Percentiles rank a stretch among this genome's conserved stretches.
These are phyloP conservation scores for Spinacia oleracea DNA, from an alignment of 179 eudicot genomes.

Conservation along the genomic window DNA sequence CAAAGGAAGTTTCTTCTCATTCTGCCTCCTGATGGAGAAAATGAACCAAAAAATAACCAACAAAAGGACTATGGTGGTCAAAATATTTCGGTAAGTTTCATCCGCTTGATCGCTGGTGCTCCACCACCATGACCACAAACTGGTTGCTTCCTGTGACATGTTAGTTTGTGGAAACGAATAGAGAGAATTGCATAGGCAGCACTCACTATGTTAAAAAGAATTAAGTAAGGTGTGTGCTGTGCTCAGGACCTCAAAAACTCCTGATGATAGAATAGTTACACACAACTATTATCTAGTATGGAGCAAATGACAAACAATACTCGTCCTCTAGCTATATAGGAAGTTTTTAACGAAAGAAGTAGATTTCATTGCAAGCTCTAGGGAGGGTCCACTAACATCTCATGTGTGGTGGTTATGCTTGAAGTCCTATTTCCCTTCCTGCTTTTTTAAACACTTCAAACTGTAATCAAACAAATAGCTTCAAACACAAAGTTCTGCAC, in stretches of 20 bases:
- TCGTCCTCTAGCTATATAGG: neutral
- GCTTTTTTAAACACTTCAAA: too few species aligned
- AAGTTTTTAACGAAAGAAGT: neutral
- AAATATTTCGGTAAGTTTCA: constrained; percentile 3
- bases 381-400: neutral
- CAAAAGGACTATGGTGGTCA: constrained; percentile 8
- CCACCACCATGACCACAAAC: constrained; percentile 14
- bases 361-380: neutral
- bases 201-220: neutral
- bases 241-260: neutral
- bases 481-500: too few species aligned
- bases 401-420: neutral
- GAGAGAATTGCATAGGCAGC: neutral
- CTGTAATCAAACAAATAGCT: too few species aligned
- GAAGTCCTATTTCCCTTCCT: too few species aligned
- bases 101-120: neutral
- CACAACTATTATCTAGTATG: neutral
- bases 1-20: constrained; percentile 10
- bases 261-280: too few species aligned
- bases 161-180: neutral
- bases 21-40: neutral
- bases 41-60: constrained; percentile 14
- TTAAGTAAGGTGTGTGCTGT: neutral
- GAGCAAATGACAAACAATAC: neutral
- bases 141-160: too few species aligned